Percentiles rank a stretch among this genome's conserved stretches.
Evolutionary conservation across 192 early-diverging fungal genomes (phyloP).

Genomic region (Podila horticola): DNA sequence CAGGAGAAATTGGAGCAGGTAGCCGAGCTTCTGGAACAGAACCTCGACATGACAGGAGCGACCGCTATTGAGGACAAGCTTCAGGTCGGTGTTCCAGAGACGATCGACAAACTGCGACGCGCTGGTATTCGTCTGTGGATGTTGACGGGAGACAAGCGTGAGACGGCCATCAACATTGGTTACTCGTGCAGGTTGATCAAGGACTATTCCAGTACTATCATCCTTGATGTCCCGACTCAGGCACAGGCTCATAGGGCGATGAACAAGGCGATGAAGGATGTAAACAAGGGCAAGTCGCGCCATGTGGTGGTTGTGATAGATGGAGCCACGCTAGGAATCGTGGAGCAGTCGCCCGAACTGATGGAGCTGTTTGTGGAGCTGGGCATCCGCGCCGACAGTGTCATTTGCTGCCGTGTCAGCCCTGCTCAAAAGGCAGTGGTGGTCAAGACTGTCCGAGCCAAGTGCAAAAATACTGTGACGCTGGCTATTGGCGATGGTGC

Average conservation of each 20-base stretch:
- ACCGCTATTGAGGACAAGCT: slow-evolving; percentile 93
- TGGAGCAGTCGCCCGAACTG: slow-evolving; percentile 62
- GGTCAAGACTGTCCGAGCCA: slow-evolving; percentile 72
- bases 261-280: slow-evolving; percentile 52
- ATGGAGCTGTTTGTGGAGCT: slow-evolving; percentile 75
- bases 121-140: slow-evolving; percentile 92
- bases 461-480: slow-evolving; percentile 64
- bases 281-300: slow-evolving; percentile 44
- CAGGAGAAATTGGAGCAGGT: slow-evolving; percentile 64
- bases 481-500: slow-evolving; percentile 93
- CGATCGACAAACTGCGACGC: slow-evolving; percentile 77
- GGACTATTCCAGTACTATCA: slow-evolving; percentile 56
- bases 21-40: slow-evolving; percentile 80
- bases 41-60: slow-evolving; percentile 79
- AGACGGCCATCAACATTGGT: slow-evolving; percentile 94
- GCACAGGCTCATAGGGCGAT: slow-evolving; percentile 42
- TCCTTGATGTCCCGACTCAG: slow-evolving; percentile 53
- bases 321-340: slow-evolving; percentile 50
- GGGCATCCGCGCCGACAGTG: slow-evolving; percentile 78
- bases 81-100: slow-evolving; percentile 87
- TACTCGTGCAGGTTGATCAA: slow-evolving; percentile 78
- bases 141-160: slow-evolving; percentile 92
- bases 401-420: slow-evolving; percentile 92
- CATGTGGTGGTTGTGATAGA: slow-evolving; percentile 61
- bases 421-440: slow-evolving; percentile 92